Conservation (phyloP, 768 basidiomycete genomes). For the Heimioporus sp. region DNA sequence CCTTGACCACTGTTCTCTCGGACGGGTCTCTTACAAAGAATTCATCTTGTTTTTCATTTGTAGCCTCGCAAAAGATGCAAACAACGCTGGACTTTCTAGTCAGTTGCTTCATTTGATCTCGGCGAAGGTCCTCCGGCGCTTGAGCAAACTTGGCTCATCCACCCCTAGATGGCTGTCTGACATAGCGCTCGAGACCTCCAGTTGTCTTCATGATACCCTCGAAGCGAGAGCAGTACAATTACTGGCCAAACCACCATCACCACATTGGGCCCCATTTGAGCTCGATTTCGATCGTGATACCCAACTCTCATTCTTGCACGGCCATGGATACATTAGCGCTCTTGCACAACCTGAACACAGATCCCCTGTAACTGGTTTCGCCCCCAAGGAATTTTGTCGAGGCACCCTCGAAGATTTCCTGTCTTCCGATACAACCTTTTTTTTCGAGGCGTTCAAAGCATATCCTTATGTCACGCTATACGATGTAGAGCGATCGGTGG, state of each 20-base stretch:
- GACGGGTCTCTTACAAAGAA: constrained; percentile 37
- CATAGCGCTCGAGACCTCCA: constrained; percentile 33
- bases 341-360: neutral
- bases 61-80: constrained; percentile 18
- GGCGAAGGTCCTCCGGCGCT: constrained; percentile 16
- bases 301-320: constrained; percentile 29
- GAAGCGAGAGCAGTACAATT: neutral
- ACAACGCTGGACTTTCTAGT: constrained; percentile 7
- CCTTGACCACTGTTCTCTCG: constrained; percentile 4
- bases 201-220: constrained; percentile 2
- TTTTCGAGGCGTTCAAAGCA: neutral
- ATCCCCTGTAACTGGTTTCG: neutral
- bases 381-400: neutral
- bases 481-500: constrained; percentile 37
- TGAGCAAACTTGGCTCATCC: constrained; percentile 10
- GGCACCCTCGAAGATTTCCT: constrained; percentile 13
- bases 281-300: constrained; percentile 31
- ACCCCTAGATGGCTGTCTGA: constrained; percentile 34
- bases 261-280: constrained; percentile 23
- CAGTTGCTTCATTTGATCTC: constrained; percentile 26
- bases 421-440: constrained; percentile 7
- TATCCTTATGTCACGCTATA: constrained; percentile 20
- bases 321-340: constrained; percentile 27
- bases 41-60: constrained; percentile 45
- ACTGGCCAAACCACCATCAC: constrained; percentile 4